A percentile compares a stretch with the other conserved stretches of the same genome.
Conservation (phyloP, 2,329 filamentous ascomycete genomes). For the Lasiodiplodia hormozganensis region DNA sequence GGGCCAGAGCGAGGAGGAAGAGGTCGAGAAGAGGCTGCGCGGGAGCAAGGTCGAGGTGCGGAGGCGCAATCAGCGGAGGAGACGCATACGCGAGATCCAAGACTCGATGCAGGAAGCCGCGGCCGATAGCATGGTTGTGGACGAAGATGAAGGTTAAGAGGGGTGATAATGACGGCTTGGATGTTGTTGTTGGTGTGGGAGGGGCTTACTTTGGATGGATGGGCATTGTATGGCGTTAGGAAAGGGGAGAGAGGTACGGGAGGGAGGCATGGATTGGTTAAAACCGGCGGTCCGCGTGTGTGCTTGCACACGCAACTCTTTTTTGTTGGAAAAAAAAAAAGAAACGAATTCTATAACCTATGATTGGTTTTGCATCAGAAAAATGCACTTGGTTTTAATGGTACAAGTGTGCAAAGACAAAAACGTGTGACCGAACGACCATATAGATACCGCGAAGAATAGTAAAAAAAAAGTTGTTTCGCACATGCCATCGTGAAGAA, state of each 20-base stretch:
- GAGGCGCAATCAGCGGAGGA: slow-evolving; percentile 12
- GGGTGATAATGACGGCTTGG: neutral
- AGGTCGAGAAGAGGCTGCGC: slow-evolving; percentile 22
- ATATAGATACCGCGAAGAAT: neutral
- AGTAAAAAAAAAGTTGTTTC: too few relatives aligned
- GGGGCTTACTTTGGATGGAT: neutral
- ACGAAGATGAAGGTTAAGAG: slow-evolving; percentile 14
- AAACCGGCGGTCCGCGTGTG: neutral
- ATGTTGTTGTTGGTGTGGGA: neutral
- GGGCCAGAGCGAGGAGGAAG: slow-evolving; percentile 33
- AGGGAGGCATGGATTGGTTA: neutral
- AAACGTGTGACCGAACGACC: neutral
- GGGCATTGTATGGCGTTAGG: slow-evolving; percentile 23
- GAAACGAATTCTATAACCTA: neutral
- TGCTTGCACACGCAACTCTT: neutral
- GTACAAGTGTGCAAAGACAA: neutral
- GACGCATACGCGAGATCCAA: slow-evolving; percentile 11
- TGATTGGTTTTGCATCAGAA: neutral
- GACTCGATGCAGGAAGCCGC: slow-evolving; percentile 12
- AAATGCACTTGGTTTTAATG: neutral
- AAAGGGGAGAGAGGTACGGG: neutral
- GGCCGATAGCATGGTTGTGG: slow-evolving; percentile 28
- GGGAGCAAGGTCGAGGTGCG: slow-evolving; percentile 23
- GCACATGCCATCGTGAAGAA: neutral
- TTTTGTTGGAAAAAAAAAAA: neutral